Conservation (phyloP, 352 stramenopile genomes). For the Phytophthora pinifolia region DNA sequence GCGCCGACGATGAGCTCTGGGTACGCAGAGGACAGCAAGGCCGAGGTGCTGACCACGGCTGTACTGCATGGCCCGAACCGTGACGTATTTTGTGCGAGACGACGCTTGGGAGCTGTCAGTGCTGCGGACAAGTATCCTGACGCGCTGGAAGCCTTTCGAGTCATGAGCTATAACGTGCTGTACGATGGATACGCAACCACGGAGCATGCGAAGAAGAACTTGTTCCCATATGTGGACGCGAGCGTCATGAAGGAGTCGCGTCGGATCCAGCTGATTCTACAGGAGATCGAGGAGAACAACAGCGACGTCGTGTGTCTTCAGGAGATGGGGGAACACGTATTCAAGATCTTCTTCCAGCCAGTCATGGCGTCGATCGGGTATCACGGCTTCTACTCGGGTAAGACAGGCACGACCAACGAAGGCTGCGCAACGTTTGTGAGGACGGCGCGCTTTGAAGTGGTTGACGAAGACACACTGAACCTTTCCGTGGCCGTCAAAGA, state of each 20-base stretch:
- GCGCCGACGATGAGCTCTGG: conserved; percentile 36
- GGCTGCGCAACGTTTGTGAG: conserved; percentile 64
- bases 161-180: conserved; percentile 86
- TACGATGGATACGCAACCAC: conserved; percentile 75
- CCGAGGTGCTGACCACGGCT: conserved; percentile 30
- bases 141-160: conserved; percentile 42
- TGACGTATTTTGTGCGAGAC: conserved; percentile 47
- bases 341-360: conserved; percentile 53
- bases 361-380: conserved; percentile 57
- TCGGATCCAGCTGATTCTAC: conserved; percentile 71
- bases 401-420: conserved; percentile 70
- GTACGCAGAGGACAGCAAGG: conserved; percentile 42
- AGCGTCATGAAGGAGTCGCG: conserved; percentile 59
- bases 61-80: conserved; percentile 53
- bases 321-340: conserved; percentile 69
- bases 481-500: conserved; percentile 38
- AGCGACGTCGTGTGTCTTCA: conserved; percentile 71
- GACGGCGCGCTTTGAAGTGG: conserved; percentile 41
- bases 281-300: conserved; percentile 69
- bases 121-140: conserved; percentile 18
- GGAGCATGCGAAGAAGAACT: conserved; percentile 44
- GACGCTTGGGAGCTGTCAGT: conserved; percentile 15
- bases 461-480: conserved; percentile 47
- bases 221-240: conserved; percentile 63
- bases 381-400: conserved; percentile 55